phyloP scores from a whole-genome alignment of 208 protist genomes.

The Leishmania gerbilli region DNA sequence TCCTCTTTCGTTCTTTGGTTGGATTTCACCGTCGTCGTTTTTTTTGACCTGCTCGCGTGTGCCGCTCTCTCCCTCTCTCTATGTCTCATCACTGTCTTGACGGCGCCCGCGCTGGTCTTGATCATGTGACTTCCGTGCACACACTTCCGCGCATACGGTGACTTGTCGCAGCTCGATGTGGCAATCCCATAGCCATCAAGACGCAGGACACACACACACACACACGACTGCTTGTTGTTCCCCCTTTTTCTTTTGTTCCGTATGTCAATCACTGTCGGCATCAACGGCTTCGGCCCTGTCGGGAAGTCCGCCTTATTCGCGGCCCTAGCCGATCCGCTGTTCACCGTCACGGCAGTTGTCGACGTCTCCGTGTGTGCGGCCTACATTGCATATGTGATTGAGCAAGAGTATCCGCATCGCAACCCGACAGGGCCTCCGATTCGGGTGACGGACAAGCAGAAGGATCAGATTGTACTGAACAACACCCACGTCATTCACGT shows the following conservation, averaged over 20 bases:
- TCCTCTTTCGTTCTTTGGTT: background rate
- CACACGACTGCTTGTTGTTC: background rate
- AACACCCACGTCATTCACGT: conserved; percentile 30
- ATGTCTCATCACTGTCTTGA: background rate
- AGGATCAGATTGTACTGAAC: conserved; percentile 66
- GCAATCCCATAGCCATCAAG: background rate
- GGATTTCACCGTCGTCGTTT: background rate
- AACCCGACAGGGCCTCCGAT: conserved; percentile 4
- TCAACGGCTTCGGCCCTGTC: conserved; percentile 97
- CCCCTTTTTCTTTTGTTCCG: background rate
- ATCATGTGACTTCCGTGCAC: background rate
- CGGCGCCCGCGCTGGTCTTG: background rate
- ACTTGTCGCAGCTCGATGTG: background rate
- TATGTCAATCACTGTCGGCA: conserved; percentile 47
- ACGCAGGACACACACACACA: background rate
- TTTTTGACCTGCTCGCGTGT: background rate
- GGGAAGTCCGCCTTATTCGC: conserved; percentile 93
- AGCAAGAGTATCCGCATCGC: conserved; percentile 89
- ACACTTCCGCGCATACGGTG: background rate
- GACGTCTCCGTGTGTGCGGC: conserved; percentile 94
- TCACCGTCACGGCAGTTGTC: conserved; percentile 93
- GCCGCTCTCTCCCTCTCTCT: background rate
- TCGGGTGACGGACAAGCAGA: conserved; percentile 33
- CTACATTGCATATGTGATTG: conserved; percentile 94
- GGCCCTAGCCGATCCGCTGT: conserved; percentile 54